Base-by-base conservation (phyloP, 371 early-diverging fungal species). In the Sporodiniella umbellata region DNA sequence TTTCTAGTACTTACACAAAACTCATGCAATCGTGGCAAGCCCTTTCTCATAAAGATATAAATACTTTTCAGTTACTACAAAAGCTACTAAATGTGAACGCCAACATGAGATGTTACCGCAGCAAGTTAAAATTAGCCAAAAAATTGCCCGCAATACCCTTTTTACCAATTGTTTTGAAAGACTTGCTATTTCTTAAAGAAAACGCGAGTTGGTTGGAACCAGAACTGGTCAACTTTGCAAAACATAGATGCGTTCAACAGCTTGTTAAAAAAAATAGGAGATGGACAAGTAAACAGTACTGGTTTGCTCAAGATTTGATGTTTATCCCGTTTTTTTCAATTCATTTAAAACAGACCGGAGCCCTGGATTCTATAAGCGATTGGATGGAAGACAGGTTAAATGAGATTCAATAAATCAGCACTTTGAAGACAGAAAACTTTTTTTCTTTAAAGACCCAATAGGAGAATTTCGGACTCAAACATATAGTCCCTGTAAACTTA, bases 151-250 rank as follows among this genome's bases (percentile, higher is more conserved):
- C 51, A 1, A 47, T 76, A 4, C 67, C 71, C 0, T 77, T 77
- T 44, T 62, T 77, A 22, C 77, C 77, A 2, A 52, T 77, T 7
- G 61, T 72, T 2, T 60, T 73, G 31, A 77, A 77, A 45, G 77
- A 77, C 33, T 33, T 68, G 6, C 64, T 66, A 0, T 77, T 77
- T 42, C 61, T 63, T n/a, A 60, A 68, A 31, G 77, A 77, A 33
- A 72, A 71, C 26, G 46, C 68, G 10, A 68, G 63, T 2, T 54
- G 31, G 42, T 39, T 58, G 0, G 25, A 42, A 19, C 42, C 59
- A 11, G 21, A 54, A 7, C 30, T 70, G 18, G 51, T 70, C 48
- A 70, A 70, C 21, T 66, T 70, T 45, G 40, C 60, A 1, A 70
- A 66, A 19, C 66, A 59, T 26, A 50, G 51, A 5, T 57, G 58